Percentiles rank a stretch among this genome's conserved stretches.
phyloP scores from a whole-genome alignment of 306 rosid genomes.

The Gastrolobium villosum region DNA sequence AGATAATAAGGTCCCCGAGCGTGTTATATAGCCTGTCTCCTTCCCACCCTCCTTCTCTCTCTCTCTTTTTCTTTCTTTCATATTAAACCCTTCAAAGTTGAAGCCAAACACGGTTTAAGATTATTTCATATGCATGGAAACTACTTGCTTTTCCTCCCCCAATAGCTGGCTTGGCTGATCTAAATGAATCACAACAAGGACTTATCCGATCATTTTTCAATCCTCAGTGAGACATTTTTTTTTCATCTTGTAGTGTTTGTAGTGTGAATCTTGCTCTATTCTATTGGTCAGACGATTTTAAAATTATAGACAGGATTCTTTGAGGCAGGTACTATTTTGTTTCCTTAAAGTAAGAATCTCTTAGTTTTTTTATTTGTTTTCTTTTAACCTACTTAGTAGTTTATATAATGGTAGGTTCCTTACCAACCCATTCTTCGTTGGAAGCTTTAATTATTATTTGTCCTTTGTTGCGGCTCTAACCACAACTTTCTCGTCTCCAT shows the following conservation, averaged over 20 bases:
- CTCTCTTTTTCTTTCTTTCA: slow-evolving; percentile 37
- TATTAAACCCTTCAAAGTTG: slow-evolving; percentile 8
- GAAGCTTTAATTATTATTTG: slow-evolving; percentile 17
- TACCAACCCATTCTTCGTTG: slow-evolving; percentile 47
- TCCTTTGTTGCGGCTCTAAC: slow-evolving; percentile 29
- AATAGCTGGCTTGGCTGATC: not conserved
- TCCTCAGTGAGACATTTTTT: not conserved
- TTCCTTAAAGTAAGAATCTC: slow-evolving; percentile 34
- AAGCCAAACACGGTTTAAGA: slow-evolving; percentile 19
- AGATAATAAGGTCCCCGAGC: slow-evolving; percentile 43
- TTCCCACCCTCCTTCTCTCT: not conserved
- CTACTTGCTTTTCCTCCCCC: slow-evolving; percentile 12
- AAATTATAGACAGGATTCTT: not conserved
- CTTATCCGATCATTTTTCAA: slow-evolving; percentile 24
- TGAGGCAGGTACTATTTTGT: slow-evolving; percentile 21
- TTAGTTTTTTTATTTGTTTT: slow-evolving; percentile 3
- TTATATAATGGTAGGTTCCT: not conserved
- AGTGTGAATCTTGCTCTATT: not conserved
- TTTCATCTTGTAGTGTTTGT: not conserved
- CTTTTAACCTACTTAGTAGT: not conserved
- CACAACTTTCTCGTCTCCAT: slow-evolving; percentile 24
- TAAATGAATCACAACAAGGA: not conserved
- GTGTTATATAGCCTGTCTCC: slow-evolving; percentile 42
- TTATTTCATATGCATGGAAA: slow-evolving; percentile 31
- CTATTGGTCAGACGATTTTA: not conserved